Evolutionary conservation across 2,329 filamentous ascomycete genomes (phyloP).

Genomic region (Cladosporium sp.): DNA sequence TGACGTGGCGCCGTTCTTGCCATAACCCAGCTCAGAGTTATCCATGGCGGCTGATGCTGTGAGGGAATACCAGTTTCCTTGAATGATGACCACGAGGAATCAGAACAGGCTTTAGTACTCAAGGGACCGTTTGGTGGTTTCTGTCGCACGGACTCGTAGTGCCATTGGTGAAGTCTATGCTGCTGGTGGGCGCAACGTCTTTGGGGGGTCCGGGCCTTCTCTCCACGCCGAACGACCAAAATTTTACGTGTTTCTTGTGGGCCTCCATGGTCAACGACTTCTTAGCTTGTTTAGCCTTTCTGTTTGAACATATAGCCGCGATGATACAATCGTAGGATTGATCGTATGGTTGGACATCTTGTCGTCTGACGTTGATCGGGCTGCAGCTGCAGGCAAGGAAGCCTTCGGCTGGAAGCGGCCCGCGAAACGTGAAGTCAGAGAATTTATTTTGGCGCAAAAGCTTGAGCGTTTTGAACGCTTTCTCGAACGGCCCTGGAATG

Average conservation of each 20-base stretch:
- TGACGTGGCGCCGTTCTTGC: not conserved
- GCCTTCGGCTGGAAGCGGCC: not conserved
- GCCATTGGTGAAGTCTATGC: not conserved
- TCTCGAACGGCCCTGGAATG: not conserved
- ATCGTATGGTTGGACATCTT: no score
- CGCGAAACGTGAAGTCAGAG: not conserved
- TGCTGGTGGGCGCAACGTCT: not conserved
- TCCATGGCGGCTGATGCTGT: not conserved
- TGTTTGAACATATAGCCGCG: no score
- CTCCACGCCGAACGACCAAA: not conserved
- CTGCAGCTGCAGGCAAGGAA: not conserved
- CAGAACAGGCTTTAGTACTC: constrained; percentile 7
- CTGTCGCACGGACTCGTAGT: constrained; percentile 2
- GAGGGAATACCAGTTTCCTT: not conserved
- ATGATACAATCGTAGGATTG: no score
- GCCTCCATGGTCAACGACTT: not conserved
- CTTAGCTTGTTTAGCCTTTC: not conserved
- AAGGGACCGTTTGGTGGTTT: not conserved
- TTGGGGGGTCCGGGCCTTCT: not conserved
- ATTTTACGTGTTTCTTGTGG: not conserved
- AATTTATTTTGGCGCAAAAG: not conserved
- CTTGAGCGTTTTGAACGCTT: not conserved
- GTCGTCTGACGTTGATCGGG: no score
- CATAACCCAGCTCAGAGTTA: constrained; percentile 4
- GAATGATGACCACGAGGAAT: not conserved